Base-by-base conservation (phyloP, 306 rosid genomes). In the Oemleria cerasiformis region DNA sequence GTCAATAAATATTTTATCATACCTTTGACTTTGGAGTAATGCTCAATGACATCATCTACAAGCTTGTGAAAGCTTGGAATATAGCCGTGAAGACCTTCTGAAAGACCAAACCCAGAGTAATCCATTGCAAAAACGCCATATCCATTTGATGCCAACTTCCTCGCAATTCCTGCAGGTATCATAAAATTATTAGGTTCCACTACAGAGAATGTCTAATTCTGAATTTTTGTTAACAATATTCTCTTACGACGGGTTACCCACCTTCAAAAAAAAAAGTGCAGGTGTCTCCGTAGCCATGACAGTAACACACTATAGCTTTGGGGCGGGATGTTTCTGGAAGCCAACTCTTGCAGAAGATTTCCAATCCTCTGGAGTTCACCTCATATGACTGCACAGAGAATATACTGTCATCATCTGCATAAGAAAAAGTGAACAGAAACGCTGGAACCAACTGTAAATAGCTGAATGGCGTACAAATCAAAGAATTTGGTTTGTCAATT, bases 201-300 rank as follows among this genome's bases (percentile, higher is more conserved):
- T 15, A 55, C 23, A 10, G 6, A 45, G 47, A 36, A 72, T 48
- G 76, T 16, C 20, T 10, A 30, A 47, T 8, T 7, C 10, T 10
- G 30, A 50, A 55, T 12, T 3, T 55, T 47, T 16, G 30, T 14
- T 60, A 34, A 25, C 16, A 51, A 20, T 36, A 54, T 49, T 8
- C 14, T 30, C n/a, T 42, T 43, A 19, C 7, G 43, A 36, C 16
- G 63, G 78, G 69, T 61, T 56, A 84, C 92, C 56, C 85, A 81
- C 98, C 98, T 91, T 91, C 98, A 74, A 86, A 91, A 92, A 93
- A 93, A 84, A 93, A 93, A 47, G 96, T 80, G 87, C 96, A 87
- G 48, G 98, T 91, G 67, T 93, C 98, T 74, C 92, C 98, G 51
- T 93, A 91, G 49, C 98, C 97, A 78, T 93, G 98, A 83, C 97